These are phyloP conservation scores for Phylloporus rhodoxanthus DNA, from an alignment of 768 basidiomycete genomes.

Conservation along the genomic window DNA sequence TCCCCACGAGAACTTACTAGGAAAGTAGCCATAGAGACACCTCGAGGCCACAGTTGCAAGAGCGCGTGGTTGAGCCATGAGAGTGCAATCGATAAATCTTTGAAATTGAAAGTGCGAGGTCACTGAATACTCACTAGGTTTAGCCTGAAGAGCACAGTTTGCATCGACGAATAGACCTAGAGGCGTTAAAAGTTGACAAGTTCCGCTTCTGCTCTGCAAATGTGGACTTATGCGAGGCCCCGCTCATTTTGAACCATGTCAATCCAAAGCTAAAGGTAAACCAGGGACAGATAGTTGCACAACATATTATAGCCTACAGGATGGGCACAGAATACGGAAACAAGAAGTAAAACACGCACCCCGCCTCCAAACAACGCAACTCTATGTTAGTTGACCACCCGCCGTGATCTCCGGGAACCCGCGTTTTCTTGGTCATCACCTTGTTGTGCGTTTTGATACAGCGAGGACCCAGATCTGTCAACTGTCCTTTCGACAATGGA, in stretches of 20 bases:
- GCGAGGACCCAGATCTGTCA: slow-evolving; percentile 50
- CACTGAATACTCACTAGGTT: no score
- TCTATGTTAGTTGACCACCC: slow-evolving; percentile 3
- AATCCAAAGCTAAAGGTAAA: background rate
- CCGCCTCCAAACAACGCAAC: background rate
- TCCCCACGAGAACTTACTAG: background rate
- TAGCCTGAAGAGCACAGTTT: no score
- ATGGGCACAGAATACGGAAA: slow-evolving; percentile 1
- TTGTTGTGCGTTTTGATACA: slow-evolving; percentile 29
- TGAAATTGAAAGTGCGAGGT: no score
- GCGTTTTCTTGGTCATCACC: slow-evolving; percentile 5
- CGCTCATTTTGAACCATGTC: background rate
- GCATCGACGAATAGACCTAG: no score
- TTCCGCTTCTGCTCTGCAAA: background rate
- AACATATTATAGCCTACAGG: slow-evolving; percentile 13
- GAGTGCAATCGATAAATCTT: background rate
- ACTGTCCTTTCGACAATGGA: slow-evolving; percentile 81
- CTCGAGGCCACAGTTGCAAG: background rate
- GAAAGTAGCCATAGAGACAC: background rate
- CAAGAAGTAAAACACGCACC: background rate
- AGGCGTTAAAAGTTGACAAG: no score
- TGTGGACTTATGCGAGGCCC: background rate
- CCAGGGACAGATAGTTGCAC: background rate
- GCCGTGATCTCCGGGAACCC: slow-evolving; percentile 19
- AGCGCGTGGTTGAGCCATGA: background rate